Evolutionary conservation across 1,139 yeast genomes (phyloP), one percentile per base, ranked within the genome.

Genomic region (Candida tropicalis): DNA sequence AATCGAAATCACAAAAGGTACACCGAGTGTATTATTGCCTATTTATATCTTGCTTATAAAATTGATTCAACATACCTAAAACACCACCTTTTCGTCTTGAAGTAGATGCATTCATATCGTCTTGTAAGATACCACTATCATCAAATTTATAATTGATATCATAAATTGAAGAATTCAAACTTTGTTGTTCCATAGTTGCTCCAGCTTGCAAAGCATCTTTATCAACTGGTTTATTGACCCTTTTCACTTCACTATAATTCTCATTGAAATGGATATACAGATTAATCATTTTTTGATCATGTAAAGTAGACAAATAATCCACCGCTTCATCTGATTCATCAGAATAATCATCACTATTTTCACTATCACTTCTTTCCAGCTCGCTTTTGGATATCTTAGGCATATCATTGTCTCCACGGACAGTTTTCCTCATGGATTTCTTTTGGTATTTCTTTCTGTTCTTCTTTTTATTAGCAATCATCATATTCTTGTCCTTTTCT

Each of bases 231-330:
- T 29, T 29, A 18, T 29, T 29, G 7, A 29, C 34, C 8, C 34
- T 29, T 29, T 29, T 16, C n/a, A 10, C 4, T 23, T 49, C 48
- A 35, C 60, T 90, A 61, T 90, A 90, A 52, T 88, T 87, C 56
- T 90, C 96, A 54, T 90, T 68, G 60, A 91, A 91, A 61, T 89
- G 83, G 68, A 89, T 72, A 60, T 89, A 91, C 1, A 96, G 87
- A 57, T 89, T 89, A 60, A 88, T 81, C 97, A 91, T 91, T 61
- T 91, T 91, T 48, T 89, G 95, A 54, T 88, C 91, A 28, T 82
- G 82, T 20, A 57, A 49, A 25, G 45, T 41, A 4, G 43, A 26
- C 26, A 43, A 25, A 27, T 54, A 61, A 12, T 73, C 72, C 41
- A 72, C 73, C 43, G 74, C 76, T 24, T 67, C 68, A n/a, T 65